Base-by-base conservation (phyloP, 768 basidiomycete species). In the Mycena rebaudengoi region DNA sequence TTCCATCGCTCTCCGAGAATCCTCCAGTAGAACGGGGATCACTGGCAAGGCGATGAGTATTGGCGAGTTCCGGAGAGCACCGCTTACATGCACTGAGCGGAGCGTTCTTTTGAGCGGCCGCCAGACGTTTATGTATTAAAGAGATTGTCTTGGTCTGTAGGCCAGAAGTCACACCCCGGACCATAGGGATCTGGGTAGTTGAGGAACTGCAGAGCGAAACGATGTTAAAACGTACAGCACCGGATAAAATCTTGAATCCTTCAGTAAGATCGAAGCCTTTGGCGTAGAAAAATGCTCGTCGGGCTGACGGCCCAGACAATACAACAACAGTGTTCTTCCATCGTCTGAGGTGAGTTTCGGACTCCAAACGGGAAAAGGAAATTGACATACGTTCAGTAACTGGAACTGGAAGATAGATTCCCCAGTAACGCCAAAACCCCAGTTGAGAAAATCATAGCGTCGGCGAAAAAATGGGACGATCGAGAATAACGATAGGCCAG, bases 161-260 rank as follows among this genome's bases (percentile, higher is more conserved):
- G 74, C 89, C 85, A 61, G 90, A 87, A 25, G 91, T 92, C 46
- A 93, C 87, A 40, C 91, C 91, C 69, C 83, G 84, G 68, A 92
- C 84, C 82, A 90, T 86, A 65, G 91, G 91, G 65, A 94, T 88
- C 91, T 92, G 65, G 32, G 28, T 58, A 48, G 62, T 64, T 70
- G 48, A 73, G 70, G 50, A 40, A 63, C 65, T 28, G 60, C 48
- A 58, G 62, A 35, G 70, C 62, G 53, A 59, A 52, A 60, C 62
- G 37, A 26, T 29, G 52, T 3, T 53, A 25, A 20, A 28, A 85
- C 89, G 67, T 73, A 92, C 91, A 57, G 89, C 91, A 51, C 91
- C 91, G 50, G 90, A 91, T 64, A 94, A 83, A 70, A 91, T 85
- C 70, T 88, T 90, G 81, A 91, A 93, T 6, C 91, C 91, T 79